Base-by-base conservation (phyloP, 2,329 filamentous ascomycete genomes). In the Cadophora gregata region DNA sequence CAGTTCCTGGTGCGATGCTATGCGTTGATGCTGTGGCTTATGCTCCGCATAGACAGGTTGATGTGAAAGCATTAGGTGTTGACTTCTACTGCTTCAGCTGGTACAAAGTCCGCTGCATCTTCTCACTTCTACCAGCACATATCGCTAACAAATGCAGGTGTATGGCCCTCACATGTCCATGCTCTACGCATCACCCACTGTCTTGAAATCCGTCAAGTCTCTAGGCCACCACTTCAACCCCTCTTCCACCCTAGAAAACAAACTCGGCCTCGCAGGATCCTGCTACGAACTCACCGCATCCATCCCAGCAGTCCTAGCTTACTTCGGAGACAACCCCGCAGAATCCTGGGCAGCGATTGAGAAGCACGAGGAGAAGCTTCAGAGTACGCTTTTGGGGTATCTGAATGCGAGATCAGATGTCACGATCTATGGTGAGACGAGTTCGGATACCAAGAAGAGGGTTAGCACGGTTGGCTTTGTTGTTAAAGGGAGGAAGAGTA, bases 41-140 rank as follows among this genome's bases (percentile, higher is more conserved):
- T 73, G 91, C 91, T 0, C 92, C 92, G 0, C 92, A 95, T 76
- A 83, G 90, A 4, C 81, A 81, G 8, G 79, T 95, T 12, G 89
- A 95, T 75, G 89, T 94, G 4, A 82, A 86, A 69, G 86, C 80
- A 0, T 81, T 93, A 0, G 90, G 85, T 0, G 89, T 90, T 0
- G 92, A 95, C 75, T 89, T 93, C 71, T 95, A 94, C 77, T 80
- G 83, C n/a, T 93, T 94, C 75, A 89, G 85, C 0, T 94, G 91
- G 91, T 94, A 94, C 79, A 95, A 95, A 77, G 81, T 82, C 71
- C 4, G 29, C 5, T n/a, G 42, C 2, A 45, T 65, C 14, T 19
- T 36, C 25, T 25, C 16, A 21, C 8, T 51, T 60, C 5, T 7
- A 19, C 14, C 33, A 51, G 19, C 25, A 9, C 42, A 25, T 4